phyloP scores from a whole-genome alignment of 1,284 basidiomycete genomes.

The Leccinum subspadiceum region DNA sequence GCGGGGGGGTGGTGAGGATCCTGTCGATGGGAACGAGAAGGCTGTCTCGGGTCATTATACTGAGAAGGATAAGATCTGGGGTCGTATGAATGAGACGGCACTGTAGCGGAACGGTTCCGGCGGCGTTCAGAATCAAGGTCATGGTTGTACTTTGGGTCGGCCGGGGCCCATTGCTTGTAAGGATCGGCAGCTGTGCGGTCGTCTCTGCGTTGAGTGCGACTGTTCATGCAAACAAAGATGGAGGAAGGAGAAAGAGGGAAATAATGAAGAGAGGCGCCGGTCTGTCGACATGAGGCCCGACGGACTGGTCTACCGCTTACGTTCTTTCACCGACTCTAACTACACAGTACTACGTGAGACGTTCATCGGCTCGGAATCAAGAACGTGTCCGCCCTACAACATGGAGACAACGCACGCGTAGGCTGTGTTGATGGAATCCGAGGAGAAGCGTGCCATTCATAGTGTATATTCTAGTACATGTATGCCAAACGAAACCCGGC shows the following conservation, averaged over 20 bases:
- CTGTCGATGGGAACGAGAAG: conserved; percentile 27
- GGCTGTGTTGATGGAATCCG: conserved; percentile 1
- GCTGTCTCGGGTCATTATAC: conserved; percentile 24
- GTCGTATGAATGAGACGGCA: conserved; percentile 28
- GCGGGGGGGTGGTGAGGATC: conserved; percentile 26
- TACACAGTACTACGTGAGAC: not conserved
- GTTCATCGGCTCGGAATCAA: not conserved
- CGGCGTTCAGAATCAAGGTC: conserved; percentile 31
- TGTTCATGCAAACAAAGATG: conserved; percentile 30
- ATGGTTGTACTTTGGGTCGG: conserved; percentile 21
- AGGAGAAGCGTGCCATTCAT: conserved; percentile 3
- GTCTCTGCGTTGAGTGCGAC: conserved; percentile 29
- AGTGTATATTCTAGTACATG: conserved; percentile 18
- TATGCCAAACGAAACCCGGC: conserved; percentile 25
- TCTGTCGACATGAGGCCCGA: conserved; percentile 50
- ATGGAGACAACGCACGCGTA: not conserved
- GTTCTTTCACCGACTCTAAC: conserved; percentile 15
- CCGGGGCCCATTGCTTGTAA: conserved; percentile 25
- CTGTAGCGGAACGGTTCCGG: conserved; percentile 30
- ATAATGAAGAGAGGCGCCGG: conserved; percentile 24
- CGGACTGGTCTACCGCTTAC: conserved; percentile 27
- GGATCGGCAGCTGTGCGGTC: conserved; percentile 29
- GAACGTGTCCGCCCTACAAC: conserved; percentile 3
- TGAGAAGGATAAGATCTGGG: conserved; percentile 19
- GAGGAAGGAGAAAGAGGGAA: conserved; percentile 14